A percentile compares a stretch with the other conserved stretches of the same genome.
Evolutionary conservation across 2,329 filamentous ascomycete genomes (phyloP).

Genomic region (Penicillium polonicum): DNA sequence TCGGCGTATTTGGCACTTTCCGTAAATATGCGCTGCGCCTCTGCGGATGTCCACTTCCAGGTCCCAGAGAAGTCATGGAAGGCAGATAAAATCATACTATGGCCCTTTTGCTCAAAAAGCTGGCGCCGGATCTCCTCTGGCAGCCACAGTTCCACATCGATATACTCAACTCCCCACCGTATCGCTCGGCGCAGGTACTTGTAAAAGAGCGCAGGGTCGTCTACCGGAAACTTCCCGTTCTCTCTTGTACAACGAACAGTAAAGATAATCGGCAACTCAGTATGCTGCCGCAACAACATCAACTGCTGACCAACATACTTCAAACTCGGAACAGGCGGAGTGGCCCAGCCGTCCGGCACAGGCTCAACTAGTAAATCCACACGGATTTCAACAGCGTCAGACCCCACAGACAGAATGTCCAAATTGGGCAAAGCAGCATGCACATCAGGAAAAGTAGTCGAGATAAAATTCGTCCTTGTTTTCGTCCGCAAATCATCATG

Average conservation of each 20-base stretch:
- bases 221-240: conserved; percentile 83
- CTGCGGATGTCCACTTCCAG: conserved; percentile 76
- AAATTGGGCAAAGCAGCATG: conserved; percentile 78
- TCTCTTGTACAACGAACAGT: conserved; percentile 79
- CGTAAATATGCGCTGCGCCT: conserved; percentile 70
- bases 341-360: conserved; percentile 52
- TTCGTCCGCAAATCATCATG: conserved; percentile 71
- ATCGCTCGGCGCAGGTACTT: conserved; percentile 79
- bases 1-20: conserved; percentile 73
- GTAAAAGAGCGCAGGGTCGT: conserved; percentile 71
- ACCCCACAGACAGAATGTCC: conserved; percentile 81
- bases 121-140: conserved; percentile 70
- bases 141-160: conserved; percentile 85
- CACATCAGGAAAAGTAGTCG: conserved; percentile 84
- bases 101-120: conserved; percentile 69
- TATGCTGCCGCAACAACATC: conserved; percentile 78
- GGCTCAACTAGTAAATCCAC: conserved; percentile 79
- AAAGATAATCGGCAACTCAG: conserved; percentile 86
- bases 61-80: conserved; percentile 85
- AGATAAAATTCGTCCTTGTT: conserved; percentile 77
- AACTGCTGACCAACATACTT: conserved; percentile 84
- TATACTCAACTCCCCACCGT: conserved; percentile 86
- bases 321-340: conserved; percentile 67
- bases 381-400: conserved; percentile 80
- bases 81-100: conserved; percentile 84